Evolutionary conservation across 1,139 yeast genomes (phyloP), one percentile per base, ranked within the genome.

Genomic region (Hyphopichia wangnamkhiaoensis): DNA sequence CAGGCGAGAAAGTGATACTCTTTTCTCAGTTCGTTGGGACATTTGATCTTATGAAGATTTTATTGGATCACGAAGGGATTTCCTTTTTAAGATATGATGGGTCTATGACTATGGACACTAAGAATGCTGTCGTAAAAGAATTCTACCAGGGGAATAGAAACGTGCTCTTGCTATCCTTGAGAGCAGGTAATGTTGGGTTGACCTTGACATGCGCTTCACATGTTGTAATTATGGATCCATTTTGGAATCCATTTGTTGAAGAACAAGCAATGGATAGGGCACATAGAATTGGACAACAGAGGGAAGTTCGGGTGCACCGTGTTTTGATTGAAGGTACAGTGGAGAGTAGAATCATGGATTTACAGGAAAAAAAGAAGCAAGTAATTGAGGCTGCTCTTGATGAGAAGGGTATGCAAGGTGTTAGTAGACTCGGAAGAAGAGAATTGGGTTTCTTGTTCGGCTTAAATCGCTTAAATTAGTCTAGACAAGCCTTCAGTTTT

Each of bases 191-290:
- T 58, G 93, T 90, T 12, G 98, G 98, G 5, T 71, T 91, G 46
- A 91, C 97, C 0, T 71, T 91, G 47, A 91, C 97, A 0, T 87
- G 95, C 65, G 98, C 98, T 0, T 85, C 89, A 31, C 96, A 89
- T 58, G 95, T 91, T 9, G 79, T 91, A 37, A 76, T 91, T 10
- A 76, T 88, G 71, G 98, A 91, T 58, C 97, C 97, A 13, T 91
- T 89, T 58, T 91, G 98, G 98, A 91, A 91, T 56, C 98, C 97
- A 1, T 91, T 76, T 60, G 96, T 91, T 3, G 98, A 91, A 61
- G 95, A 87, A 35, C 98, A 91, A 63, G 98, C 98, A 0, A 89
- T 87, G 77, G 97, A 89, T 59, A 79, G 98, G 49, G 95, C 94
- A 5, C 93, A 93, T 63, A 78, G 98, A 60, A 87, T 91, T 49